phyloP scores from a whole-genome alignment of 305 asterid genomes.

The Nicotiana rustica region DNA sequence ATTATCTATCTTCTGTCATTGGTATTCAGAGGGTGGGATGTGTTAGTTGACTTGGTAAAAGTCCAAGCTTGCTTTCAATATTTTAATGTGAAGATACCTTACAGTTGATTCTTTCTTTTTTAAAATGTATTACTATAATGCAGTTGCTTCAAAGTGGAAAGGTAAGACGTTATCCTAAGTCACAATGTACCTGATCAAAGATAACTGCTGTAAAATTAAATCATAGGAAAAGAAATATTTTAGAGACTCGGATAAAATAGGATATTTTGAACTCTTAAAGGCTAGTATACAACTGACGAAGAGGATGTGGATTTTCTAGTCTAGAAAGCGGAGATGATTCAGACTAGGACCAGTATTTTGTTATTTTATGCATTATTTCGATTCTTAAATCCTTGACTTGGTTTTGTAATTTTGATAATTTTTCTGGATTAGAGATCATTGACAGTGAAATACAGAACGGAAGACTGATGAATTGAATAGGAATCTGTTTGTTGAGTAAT shows the following conservation, averaged over 20 bases:
- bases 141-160: conserved; percentile 16
- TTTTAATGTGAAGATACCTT: neutral
- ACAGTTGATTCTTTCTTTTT: conserved; percentile 1
- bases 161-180: neutral
- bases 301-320: neutral
- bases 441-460: neutral
- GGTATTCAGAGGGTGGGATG: neutral
- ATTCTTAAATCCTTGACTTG: neutral
- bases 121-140: conserved; percentile 22
- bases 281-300: neutral
- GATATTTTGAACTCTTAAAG: neutral
- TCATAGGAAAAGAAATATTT: neutral
- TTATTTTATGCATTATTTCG: neutral
- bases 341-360: neutral
- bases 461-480: neutral
- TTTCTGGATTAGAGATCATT: neutral
- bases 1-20: neutral
- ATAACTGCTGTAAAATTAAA: neutral
- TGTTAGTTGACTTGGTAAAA: conserved; percentile 29
- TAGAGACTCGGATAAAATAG: neutral
- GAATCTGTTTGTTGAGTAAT: neutral
- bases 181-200: neutral
- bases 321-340: neutral
- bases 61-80: conserved; percentile 21
- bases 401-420: neutral